Base-by-base conservation (phyloP, 352 stramenopile species). In the Thraustochytrium striatum region DNA sequence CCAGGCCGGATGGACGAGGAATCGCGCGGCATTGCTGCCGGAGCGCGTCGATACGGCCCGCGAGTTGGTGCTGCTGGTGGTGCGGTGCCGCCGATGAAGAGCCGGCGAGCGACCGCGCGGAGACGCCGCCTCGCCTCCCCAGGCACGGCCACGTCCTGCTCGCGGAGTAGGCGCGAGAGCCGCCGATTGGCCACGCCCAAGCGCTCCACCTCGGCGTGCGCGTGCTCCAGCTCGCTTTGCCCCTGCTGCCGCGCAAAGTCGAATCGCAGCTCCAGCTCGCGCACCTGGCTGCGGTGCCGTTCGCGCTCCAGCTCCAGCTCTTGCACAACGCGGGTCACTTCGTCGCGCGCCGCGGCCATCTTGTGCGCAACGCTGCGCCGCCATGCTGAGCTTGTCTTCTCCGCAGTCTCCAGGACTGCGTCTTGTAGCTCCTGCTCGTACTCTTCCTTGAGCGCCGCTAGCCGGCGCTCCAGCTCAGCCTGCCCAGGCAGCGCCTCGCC, bases 251-350 rank as follows among this genome's bases (percentile, higher is more conserved):
- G 25, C 2, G 50, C 50, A 41, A 79, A 79, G 2, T 16, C 57
- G 2, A 79, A n/a, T 25, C 53, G 57, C 7, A 79, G 69, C 53
- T 79, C 69, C 1, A 65, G 53, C 69, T 79, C 69, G 30, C 69
- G 69, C 30, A 79, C 16, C 0, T 30, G 35, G 32, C 69, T 58
- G 16, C 50, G 69, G 8, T 79, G 69, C 35, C 69, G 50, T 52
- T 79, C 69, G 35, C 69, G 50, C 39, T 79, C 69, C 19, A 79
- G 36, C 28, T 79, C 69, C 13, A 79, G 50, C 35, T 39, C 3
- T 19, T 69, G 69, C 55, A 52, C 35, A 19, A 50, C 3, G 9
- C 50, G 57, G 0, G 50, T 13, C 52, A 79, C 5, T 11, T 79
- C n/a, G 5, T 65, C 69, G 5, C 57, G 50, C 9, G 35, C n/a